These are phyloP conservation scores for Elsinoe ampelina DNA, from an alignment of 2,329 filamentous ascomycete genomes.

Conservation along the genomic window DNA sequence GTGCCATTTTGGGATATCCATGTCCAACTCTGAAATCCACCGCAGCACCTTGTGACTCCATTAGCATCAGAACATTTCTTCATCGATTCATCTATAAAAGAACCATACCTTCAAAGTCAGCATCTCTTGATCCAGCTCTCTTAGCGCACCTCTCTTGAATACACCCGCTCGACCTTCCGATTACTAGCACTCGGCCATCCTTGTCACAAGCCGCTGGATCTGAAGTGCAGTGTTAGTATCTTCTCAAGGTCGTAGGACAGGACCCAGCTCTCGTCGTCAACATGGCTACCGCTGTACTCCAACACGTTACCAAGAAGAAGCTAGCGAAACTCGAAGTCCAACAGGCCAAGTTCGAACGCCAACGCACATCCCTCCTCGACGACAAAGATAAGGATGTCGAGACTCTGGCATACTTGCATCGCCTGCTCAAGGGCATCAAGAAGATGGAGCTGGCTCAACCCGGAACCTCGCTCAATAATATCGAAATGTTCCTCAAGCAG, in stretches of 20 bases:
- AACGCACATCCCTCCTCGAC: slow-evolving; percentile 2
- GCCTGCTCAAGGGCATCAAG: slow-evolving; percentile 14
- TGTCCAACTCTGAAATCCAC: neutral
- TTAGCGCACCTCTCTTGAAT: too few relatives aligned
- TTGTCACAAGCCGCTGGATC: too few relatives aligned
- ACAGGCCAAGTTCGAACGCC: slow-evolving; percentile 11
- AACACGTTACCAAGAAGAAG: slow-evolving; percentile 17
- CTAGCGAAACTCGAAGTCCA: slow-evolving; percentile 11
- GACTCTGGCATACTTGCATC: neutral
- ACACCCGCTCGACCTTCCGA: too few relatives aligned
- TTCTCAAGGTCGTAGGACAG: too few relatives aligned
- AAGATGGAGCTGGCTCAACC: slow-evolving; percentile 14
- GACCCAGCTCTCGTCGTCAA: neutral
- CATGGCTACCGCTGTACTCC: slow-evolving; percentile 17
- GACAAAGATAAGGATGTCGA: neutral
- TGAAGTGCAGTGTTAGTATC: too few relatives aligned
- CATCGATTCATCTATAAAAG: too few relatives aligned
- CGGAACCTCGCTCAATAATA: slow-evolving; percentile 7
- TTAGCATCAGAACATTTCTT: neutral
- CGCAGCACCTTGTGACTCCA: neutral
- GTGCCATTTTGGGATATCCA: neutral
- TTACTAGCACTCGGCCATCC: too few relatives aligned
- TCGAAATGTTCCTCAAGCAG: slow-evolving; percentile 13
- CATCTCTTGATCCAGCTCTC: too few relatives aligned
- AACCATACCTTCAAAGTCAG: too few relatives aligned